Conservation (phyloP, 768 basidiomycete species). For the Rhodotorula kratochvilovae region DNA sequence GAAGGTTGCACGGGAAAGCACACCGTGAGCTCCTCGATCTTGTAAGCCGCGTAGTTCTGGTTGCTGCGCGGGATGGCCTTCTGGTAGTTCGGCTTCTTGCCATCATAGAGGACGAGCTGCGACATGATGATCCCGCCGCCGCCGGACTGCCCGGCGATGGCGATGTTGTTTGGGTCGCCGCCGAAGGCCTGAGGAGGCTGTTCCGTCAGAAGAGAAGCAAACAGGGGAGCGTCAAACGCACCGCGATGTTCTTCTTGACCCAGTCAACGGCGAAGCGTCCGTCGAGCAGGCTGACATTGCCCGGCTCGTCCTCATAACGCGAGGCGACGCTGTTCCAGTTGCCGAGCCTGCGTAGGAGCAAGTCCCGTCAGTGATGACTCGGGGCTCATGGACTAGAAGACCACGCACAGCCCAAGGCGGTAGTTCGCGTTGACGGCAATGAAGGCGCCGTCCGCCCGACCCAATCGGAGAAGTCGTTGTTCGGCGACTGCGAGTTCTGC, state of each 20-base stretch:
- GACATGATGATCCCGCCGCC: conserved; percentile 20
- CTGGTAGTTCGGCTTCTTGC: conserved; percentile 22
- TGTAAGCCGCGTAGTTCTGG: conserved; percentile 14
- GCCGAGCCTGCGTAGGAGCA: conserved; percentile 2
- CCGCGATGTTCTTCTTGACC: conserved; percentile 22
- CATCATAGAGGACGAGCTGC: conserved; percentile 28
- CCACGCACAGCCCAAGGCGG: conserved; percentile 21
- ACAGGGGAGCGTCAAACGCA: background rate
- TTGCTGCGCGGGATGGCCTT: conserved; percentile 25
- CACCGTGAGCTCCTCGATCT: conserved; percentile 15
- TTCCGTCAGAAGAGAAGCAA: background rate
- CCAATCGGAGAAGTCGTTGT: conserved; percentile 30
- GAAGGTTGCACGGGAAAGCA: background rate
- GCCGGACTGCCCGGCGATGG: conserved; percentile 29
- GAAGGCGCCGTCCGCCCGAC: conserved; percentile 17
- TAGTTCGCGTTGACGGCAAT: conserved; percentile 34
- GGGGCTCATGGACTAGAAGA: background rate
- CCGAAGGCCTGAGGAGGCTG: conserved; percentile 14
- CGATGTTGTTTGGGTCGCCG: conserved; percentile 32
- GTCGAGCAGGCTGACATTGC: conserved; percentile 33
- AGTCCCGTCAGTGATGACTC: too few relatives aligned
- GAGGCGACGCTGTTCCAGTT: conserved; percentile 14
- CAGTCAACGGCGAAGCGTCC: conserved; percentile 26
- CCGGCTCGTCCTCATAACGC: conserved; percentile 7
- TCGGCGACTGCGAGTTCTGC: conserved; percentile 15